Base-by-base conservation (phyloP, 805 yeast species). In the Kuraishia ogatae region DNA sequence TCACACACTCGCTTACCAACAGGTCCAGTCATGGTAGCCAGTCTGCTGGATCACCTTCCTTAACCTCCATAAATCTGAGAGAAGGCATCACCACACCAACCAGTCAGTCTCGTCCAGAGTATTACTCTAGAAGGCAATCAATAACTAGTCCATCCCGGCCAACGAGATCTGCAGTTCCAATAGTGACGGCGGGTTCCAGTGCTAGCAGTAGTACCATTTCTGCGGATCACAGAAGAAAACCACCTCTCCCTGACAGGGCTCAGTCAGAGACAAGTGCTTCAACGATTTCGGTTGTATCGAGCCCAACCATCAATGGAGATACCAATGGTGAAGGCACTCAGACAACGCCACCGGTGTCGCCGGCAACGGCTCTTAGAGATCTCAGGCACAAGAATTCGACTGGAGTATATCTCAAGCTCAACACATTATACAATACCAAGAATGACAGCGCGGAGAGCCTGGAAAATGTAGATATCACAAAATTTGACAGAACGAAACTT, bases 1-100 rank as follows among this genome's bases (percentile, higher is more conserved):
- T 52, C 28, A 52, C 53, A 10, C 51, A 49, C 17, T 47, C 49
- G 22, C 49, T 47, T 20, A 47, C 49, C 24, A 47, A n/a, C 49
- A 21, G 8, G 19, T 10, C 49, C 24, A 49, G 35, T 19, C 35
- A 23, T 19, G 51, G 51, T 6, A 47, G 49, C 15, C 13, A 13
- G 8, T 21, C 24, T 19, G 5, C 24, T 11, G 49, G 24, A 21
- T 47, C 49, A 3, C 24, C 49, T n/a, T 47, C 49, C 5, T 8
- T 47, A 19, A 47, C 15, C 19, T 5, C 43, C 13, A 35, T 35
- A 10, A 35, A 35, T 15, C 43, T 35, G 17, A 5, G 43, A 35
- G 43, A 35, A 35, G 43, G 43, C 17, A 5, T 35, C 17, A 15
- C n/a, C 13, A 35, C 43, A 15, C 17, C 43, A 15, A 35, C 17